Conservation (phyloP, 495 filamentous ascomycete species). For the Penicillium waksmanii region DNA sequence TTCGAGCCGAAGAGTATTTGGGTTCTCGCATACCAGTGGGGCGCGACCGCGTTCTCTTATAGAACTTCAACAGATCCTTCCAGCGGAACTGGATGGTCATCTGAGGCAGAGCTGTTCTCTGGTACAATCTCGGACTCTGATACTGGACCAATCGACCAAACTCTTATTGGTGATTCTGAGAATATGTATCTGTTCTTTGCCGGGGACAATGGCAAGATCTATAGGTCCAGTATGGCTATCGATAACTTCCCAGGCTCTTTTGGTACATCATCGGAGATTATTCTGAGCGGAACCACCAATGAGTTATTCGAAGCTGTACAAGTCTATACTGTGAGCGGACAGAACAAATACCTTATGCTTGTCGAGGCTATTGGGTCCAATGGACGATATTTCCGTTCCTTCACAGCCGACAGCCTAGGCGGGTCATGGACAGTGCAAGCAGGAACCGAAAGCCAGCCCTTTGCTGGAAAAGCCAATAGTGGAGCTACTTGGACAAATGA, state of each 20-base stretch:
- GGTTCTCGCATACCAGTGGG: conserved; percentile 67
- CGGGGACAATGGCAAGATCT: conserved; percentile 68
- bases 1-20: conserved; percentile 62
- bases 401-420: conserved; percentile 55
- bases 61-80: conserved; percentile 59
- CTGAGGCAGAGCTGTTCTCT: conserved; percentile 55
- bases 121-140: conserved; percentile 53
- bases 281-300: conserved; percentile 56
- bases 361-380: conserved; percentile 60
- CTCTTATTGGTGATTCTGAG: conserved; percentile 46
- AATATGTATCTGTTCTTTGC: conserved; percentile 69
- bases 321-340: conserved; percentile 61
- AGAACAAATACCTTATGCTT: conserved; percentile 62
- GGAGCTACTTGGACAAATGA: conserved; percentile 66
- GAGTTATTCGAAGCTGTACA: conserved; percentile 67
- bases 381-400: conserved; percentile 68
- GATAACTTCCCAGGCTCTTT: conserved; percentile 62
- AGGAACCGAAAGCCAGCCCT: conserved; percentile 53
- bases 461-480: conserved; percentile 65
- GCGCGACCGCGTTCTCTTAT: conserved; percentile 60
- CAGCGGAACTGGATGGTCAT: conserved; percentile 58
- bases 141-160: conserved; percentile 60
- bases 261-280: conserved; percentile 47
- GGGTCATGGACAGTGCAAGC: conserved; percentile 60
- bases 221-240: conserved; percentile 62